A percentile compares a stretch with the other conserved stretches of the same genome.
These are phyloP conservation scores for Aspergillus transmontanensis DNA, from an alignment of 2,329 filamentous ascomycete genomes.

Conservation along the genomic window DNA sequence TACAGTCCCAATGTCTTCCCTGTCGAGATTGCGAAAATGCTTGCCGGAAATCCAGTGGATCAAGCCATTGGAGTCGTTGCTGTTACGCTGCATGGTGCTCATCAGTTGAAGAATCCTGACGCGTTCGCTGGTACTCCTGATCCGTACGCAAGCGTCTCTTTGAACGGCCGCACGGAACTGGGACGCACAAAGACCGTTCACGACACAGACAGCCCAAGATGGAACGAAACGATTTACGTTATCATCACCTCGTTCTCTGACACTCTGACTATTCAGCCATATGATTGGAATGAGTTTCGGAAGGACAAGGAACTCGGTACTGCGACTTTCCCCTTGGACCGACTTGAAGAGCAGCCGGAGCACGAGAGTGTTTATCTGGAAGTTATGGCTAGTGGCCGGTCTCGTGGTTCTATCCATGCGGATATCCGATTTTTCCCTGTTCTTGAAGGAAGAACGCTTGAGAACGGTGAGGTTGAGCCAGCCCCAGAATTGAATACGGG, in stretches of 20 bases:
- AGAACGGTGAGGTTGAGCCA: conserved; percentile 77
- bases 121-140: conserved; percentile 90
- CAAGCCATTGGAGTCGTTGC: conserved; percentile 94
- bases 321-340: conserved; percentile 82
- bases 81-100: conserved; percentile 85
- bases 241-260: conserved; percentile 92
- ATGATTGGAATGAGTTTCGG: conserved; percentile 91
- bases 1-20: conserved; percentile 97
- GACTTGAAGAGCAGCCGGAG: conserved; percentile 73
- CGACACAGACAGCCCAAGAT: conserved; percentile 83
- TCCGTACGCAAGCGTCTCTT: conserved; percentile 81
- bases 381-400: conserved; percentile 79
- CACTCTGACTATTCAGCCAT: conserved; percentile 79
- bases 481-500: conserved; percentile 89
- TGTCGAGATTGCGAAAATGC: conserved; percentile 97
- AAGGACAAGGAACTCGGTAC: conserved; percentile 95
- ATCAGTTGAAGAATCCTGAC: conserved; percentile 92
- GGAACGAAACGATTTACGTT: conserved; percentile 96
- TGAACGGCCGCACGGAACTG: conserved; percentile 80
- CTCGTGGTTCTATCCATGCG: conserved; percentile 74
- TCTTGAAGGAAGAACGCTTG: conserved; percentile 65
- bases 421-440: conserved; percentile 97
- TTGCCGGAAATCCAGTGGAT: conserved; percentile 90
- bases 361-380: conserved; percentile 86
- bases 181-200: conserved; percentile 86